A percentile compares a stretch with the other conserved stretches of the same genome.
Conservation (phyloP, 2,329 filamentous ascomycete genomes). For the Metarhizium guizhouense region DNA sequence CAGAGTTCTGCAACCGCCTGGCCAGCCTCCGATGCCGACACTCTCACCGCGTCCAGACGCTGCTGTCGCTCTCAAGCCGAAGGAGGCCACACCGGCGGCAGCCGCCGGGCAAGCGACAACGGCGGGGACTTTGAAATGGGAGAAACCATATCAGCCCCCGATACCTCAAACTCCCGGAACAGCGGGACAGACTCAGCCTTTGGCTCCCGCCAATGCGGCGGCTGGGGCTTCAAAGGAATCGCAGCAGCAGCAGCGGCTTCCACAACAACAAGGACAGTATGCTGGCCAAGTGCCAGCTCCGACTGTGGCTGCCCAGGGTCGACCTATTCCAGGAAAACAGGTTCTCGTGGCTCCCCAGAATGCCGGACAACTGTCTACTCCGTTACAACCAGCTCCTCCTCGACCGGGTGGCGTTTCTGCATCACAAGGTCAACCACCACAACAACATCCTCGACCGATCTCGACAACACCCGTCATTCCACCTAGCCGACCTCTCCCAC, state of each 20-base stretch:
- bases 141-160: conserved; percentile 31
- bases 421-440: conserved; percentile 18
- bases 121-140: conserved; percentile 25
- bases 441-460: conserved; percentile 19
- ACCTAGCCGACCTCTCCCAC: conserved; percentile 23
- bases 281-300: background rate
- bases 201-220: background rate
- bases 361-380: conserved; percentile 24
- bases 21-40: conserved; percentile 20
- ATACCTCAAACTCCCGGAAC: conserved; percentile 9
- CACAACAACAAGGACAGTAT: conserved; percentile 9
- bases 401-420: conserved; percentile 18
- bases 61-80: conserved; percentile 16
- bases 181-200: conserved; percentile 11
- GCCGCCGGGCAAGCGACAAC: conserved; percentile 1
- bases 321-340: conserved; percentile 17
- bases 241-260: conserved; percentile 11
- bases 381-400: conserved; percentile 24
- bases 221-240: conserved; percentile 1
- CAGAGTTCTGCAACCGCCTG: conserved; percentile 22
- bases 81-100: conserved; percentile 13
- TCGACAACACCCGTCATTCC: conserved; percentile 25
- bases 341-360: conserved; percentile 26
- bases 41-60: conserved; percentile 25
- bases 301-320: conserved; percentile 8